Evolutionary conservation across 2,329 filamentous ascomycete genomes (phyloP), one percentile per base, ranked within the genome.

Genomic region (Diaporthe sp.): DNA sequence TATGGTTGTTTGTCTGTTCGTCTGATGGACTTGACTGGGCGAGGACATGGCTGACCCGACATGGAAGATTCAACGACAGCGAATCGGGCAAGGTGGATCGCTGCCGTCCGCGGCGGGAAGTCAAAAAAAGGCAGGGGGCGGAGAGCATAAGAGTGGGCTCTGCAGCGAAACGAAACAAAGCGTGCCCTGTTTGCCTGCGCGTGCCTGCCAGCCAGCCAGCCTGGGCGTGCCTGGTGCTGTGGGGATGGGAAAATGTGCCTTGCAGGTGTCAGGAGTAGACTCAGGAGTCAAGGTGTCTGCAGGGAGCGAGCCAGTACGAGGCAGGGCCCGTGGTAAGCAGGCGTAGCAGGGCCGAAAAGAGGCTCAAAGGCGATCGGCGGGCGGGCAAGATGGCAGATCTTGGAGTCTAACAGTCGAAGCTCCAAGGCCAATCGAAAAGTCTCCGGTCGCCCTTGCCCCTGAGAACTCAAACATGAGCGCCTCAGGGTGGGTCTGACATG

Each of bases 381-480:
- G 69, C 12, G 17, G 69, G 69, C 53, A 28, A 72, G 34, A 72
- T 49, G 31, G 69, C 44, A 61, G 57, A 61, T 61, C 70, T 31
- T 31, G 55, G 46, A 53, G 58, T 72, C 70, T 51, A 51, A 58
- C n/a, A 2, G 42, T 53, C 31, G 34, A 42, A 37, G 31, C 34
- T 8, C 31, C 31, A 39, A 28, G 65, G 65, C 65, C 65, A 68
- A 68, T 68, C 65, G 65, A 68, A 68, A 68, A 68, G 65, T 68
- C 65, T 42, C 46, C 65, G 65, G 65, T 12, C 15, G 69, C 55
- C 69, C 69, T 49, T 49, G 44, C 70, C 70, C 70, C 70, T 72
- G 57, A 53, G 31, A 49, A 31, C 70, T 59, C 55, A 73, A 65
- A 73, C 70, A 73, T 62, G 46, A 61, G 70, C 70, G 70, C 70